These are phyloP conservation scores for Boletus rubroflammeus DNA, from an alignment of 768 basidiomycete genomes.

Conservation along the genomic window DNA sequence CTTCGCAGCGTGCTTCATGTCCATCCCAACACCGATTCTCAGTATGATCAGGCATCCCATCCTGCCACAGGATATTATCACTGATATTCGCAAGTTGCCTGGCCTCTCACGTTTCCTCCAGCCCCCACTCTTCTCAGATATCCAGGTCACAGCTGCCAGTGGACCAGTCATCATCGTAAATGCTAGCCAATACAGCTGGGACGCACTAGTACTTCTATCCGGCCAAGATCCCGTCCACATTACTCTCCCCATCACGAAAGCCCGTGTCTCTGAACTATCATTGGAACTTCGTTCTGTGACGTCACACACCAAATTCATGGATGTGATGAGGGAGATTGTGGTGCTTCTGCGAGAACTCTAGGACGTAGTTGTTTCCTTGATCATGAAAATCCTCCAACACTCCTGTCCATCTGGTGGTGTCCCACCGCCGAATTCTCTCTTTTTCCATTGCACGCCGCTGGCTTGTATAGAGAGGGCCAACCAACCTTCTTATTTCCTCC, in stretches of 20 bases:
- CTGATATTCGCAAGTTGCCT: too few species aligned
- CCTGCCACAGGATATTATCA: too few species aligned
- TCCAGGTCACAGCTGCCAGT: not conserved
- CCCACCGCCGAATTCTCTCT: not conserved
- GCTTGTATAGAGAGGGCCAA: too few species aligned
- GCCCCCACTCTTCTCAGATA: too few species aligned
- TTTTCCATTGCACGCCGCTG: too few species aligned
- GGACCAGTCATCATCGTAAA: not conserved
- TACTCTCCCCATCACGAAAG: not conserved
- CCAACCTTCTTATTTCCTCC: too few species aligned
- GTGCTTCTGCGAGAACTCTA: not conserved
- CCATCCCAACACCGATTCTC: too few species aligned
- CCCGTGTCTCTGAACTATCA: not conserved
- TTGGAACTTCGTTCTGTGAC: not conserved
- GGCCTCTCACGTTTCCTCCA: too few species aligned
- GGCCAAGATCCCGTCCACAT: not conserved
- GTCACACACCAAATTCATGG: not conserved
- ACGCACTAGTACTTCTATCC: not conserved
- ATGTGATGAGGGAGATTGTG: not conserved
- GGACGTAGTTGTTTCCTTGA: not conserved
- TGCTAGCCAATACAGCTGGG: not conserved
- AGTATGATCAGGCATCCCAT: too few species aligned
- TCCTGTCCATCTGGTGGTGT: not conserved
- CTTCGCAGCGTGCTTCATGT: not conserved
- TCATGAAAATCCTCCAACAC: not conserved